Percentiles rank a stretch among this genome's conserved stretches.
phyloP scores from a whole-genome alignment of 2,329 filamentous ascomycete genomes.

The Drechslerella stenobrocha region DNA sequence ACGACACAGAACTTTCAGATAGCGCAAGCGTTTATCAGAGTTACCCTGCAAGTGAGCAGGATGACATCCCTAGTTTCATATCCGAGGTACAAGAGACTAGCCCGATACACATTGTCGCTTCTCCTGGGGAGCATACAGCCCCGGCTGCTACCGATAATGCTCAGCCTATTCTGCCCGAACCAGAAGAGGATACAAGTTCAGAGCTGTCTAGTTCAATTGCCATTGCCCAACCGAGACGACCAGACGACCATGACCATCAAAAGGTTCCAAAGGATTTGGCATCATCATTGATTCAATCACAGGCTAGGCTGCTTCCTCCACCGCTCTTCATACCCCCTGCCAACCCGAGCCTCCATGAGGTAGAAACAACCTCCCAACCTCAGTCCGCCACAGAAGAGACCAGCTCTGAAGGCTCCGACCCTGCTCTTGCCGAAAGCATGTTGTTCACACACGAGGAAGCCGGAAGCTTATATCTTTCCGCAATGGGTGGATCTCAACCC shows the following conservation, averaged over 20 bases:
- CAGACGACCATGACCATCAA: constrained; percentile 51
- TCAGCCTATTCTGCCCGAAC: not conserved
- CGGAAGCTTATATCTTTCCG: constrained; percentile 72
- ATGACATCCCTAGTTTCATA: constrained; percentile 23
- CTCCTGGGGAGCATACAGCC: not conserved
- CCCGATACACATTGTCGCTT: not conserved
- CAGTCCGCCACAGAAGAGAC: constrained; percentile 53
- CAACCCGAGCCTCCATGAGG: not conserved
- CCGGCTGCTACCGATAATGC: not conserved
- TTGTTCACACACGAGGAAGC: constrained; percentile 78
- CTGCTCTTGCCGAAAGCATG: constrained; percentile 67
- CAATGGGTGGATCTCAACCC: constrained; percentile 48
- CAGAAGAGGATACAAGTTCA: not conserved
- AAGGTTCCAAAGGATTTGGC: constrained; percentile 54
- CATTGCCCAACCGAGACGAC: not conserved
- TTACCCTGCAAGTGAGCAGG: constrained; percentile 36
- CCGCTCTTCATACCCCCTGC: constrained; percentile 20
- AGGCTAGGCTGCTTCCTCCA: constrained; percentile 54
- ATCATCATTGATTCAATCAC: constrained; percentile 55
- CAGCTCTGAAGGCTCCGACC: constrained; percentile 54
- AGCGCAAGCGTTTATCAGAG: constrained; percentile 38
- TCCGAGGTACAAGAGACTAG: not conserved
- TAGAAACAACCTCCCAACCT: constrained; percentile 14
- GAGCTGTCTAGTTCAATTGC: not conserved
- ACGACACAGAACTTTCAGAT: constrained; percentile 15